Base-by-base conservation (phyloP, 2,329 filamentous ascomycete genomes). In the Aphanoascus verrucosus region DNA sequence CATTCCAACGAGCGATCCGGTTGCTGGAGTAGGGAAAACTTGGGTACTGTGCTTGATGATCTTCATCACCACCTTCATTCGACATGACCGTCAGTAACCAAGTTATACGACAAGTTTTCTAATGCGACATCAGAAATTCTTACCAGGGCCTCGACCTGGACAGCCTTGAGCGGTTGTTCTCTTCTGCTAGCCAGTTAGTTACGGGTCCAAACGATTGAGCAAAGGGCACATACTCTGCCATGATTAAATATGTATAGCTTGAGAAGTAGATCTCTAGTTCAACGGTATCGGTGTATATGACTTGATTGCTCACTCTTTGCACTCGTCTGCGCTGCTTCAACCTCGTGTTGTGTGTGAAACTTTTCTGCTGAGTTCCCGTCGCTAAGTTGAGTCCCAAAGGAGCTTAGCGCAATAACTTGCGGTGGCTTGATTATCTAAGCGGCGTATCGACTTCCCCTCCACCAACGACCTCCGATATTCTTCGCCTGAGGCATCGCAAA, bases 81-180 rank as follows among this genome's bases (percentile, higher is more conserved):
- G 63, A 50, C 59, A 48, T 11, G 41, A 47, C 41, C 38, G 59
- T 55, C 57, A 56, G 32, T 9, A 55, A 56, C 32, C 42, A 20
- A 49, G 12, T 35, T 20, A 19, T 49, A 8, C n/a, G n/a, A 6
- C 20, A n/a, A 32, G 11, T 31, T 38, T 19, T n/a, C 38, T 17
- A n/a, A n/a, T n/a, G n/a, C 11, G 28, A 7, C 14, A 12, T 5
- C 15, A 19, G 20, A 15, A 11, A 65, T 68, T 64, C 63, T 61
- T 80, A 94, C 91, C 78, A 97, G 78, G 66, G 91, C 88, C 78
- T 95, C 90, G 68, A 97, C 85, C 77, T 94, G 88, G 65, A 96
- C 88, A 72, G 88, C 80, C 78, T 84, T 86, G 73, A 94, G 79
- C 70, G 86, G 81, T 69, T 74, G 73, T 70, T 88, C 83, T 75